Base-by-base conservation (phyloP, 345 rosid species). In the Hibiscus syriacus region DNA sequence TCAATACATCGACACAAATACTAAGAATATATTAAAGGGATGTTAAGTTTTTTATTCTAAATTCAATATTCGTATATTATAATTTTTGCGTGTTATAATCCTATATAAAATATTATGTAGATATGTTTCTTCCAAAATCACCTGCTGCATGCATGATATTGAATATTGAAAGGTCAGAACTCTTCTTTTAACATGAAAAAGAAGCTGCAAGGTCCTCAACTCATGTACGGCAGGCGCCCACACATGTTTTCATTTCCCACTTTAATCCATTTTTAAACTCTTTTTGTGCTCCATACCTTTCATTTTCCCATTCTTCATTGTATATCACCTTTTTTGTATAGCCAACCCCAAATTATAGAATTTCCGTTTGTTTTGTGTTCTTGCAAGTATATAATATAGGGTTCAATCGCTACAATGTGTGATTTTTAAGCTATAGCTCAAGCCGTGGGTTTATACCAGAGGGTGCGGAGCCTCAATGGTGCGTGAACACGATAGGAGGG, bases 401-500 rank as follows among this genome's bases (percentile, higher is more conserved):
- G 23, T 34, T 59, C 10, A 59, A 27, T 23, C 38, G 6, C 11
- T 48, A n/a, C 2, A 3, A 16, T 9, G 17, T 26, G 54, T 48
- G 8, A 48, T 27, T 6, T 17, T 46, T n/a, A 46, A 65, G 68
- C 43, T 53, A 22, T 20, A 53, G 1, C 45, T 17, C 48, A 65
- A 11, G 19, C 41, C 9, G 25, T 23, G 39, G 48, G 60, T 69
- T 45, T 3, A 9, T 22, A 53, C 55, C 68, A 82, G 16, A 63
- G 60, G 19, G 69, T 82, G 9, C 59, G 6, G 86, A 83, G 77
- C 64, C 81, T 54, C 61, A 56, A 29, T 12, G 56, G 74, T 48
- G 62, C 41, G 7, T 61, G 74, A n/a, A 72, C 73, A 14, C 52
- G 23, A 23, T 75, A 3, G 81, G 76, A 1, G 73, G 73, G 41